Percentiles rank a stretch among this genome's conserved stretches.
These are phyloP conservation scores for Anisodus tanguticus DNA, from an alignment of 257 asterid species.

Conservation along the genomic window DNA sequence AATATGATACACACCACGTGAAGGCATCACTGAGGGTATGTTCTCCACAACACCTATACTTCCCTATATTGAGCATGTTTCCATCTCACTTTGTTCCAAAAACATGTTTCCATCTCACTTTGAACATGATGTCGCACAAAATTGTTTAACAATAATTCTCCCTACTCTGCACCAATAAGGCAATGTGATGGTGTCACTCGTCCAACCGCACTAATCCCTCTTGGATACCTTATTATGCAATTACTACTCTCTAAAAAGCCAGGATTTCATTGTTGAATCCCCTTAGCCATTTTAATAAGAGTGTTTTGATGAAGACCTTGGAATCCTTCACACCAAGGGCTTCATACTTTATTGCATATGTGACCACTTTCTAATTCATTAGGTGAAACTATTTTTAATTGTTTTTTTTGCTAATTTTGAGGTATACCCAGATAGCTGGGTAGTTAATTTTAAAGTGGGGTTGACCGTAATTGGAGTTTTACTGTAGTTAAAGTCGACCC, in stretches of 20 bases:
- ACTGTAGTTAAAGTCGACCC: background rate
- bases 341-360: background rate
- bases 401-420: background rate
- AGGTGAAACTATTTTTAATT: background rate
- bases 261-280: background rate
- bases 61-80: background rate
- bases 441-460: background rate
- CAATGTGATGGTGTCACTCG: slow-evolving; percentile 4
- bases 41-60: slow-evolving; percentile 20
- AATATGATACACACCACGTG: background rate
- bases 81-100: too few relatives aligned
- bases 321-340: background rate
- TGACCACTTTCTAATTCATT: background rate
- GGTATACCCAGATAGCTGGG: background rate
- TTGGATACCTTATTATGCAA: background rate
- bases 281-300: background rate
- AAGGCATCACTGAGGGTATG: background rate
- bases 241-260: background rate
- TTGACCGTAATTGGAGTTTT: background rate
- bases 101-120: background rate
- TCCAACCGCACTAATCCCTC: slow-evolving; percentile 3
- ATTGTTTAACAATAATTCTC: background rate
- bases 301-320: background rate
- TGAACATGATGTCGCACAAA: background rate
- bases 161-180: background rate